A percentile compares a stretch with the other conserved stretches of the same genome.
phyloP scores from a whole-genome alignment of 805 yeast genomes.

The Wickerhamiella hasegawae region DNA sequence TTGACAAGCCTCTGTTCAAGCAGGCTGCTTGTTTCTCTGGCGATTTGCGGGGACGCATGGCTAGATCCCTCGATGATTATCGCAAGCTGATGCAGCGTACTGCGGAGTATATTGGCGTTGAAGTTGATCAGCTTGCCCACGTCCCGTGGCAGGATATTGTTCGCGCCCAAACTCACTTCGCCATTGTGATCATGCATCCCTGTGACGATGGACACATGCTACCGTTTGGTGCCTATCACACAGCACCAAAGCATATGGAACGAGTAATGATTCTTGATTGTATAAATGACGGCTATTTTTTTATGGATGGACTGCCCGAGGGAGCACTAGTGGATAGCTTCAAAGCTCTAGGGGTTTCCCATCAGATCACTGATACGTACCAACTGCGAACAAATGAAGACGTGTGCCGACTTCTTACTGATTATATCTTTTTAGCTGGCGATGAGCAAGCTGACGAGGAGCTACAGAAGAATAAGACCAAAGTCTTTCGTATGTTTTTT shows the following conservation, averaged over 20 bases:
- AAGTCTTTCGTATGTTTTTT: slow-evolving; percentile 18
- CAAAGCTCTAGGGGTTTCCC: slow-evolving; percentile 1
- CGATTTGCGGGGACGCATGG: slow-evolving; percentile 3
- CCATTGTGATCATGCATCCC: slow-evolving; percentile 15
- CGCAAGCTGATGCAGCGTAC: slow-evolving; percentile 7
- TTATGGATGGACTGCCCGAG: slow-evolving; percentile 7
- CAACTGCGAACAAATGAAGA: slow-evolving; percentile 3
- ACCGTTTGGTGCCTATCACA: slow-evolving; percentile 11
- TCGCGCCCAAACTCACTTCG: slow-evolving; percentile 12
- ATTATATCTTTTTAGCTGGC: slow-evolving; percentile 9
- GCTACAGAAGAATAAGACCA: slow-evolving; percentile 4
- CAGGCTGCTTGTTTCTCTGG: slow-evolving; percentile 19
- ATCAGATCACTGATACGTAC: not conserved
- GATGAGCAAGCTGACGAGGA: slow-evolving; percentile 6
- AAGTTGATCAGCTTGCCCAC: slow-evolving; percentile 11
- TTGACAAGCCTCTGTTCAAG: slow-evolving; percentile 10
- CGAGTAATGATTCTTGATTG: slow-evolving; percentile 18
- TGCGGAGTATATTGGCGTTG: slow-evolving; percentile 6
- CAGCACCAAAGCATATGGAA: slow-evolving; percentile 8
- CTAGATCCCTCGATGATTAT: slow-evolving; percentile 11
- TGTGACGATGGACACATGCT: slow-evolving; percentile 16
- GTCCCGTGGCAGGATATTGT: slow-evolving; percentile 15
- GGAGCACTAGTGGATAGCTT: not conserved
- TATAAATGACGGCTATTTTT: slow-evolving; percentile 15
- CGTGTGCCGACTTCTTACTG: slow-evolving; percentile 11